Base-by-base conservation (phyloP, 768 basidiomycete species). In the Boletus rufocinnamomeus region DNA sequence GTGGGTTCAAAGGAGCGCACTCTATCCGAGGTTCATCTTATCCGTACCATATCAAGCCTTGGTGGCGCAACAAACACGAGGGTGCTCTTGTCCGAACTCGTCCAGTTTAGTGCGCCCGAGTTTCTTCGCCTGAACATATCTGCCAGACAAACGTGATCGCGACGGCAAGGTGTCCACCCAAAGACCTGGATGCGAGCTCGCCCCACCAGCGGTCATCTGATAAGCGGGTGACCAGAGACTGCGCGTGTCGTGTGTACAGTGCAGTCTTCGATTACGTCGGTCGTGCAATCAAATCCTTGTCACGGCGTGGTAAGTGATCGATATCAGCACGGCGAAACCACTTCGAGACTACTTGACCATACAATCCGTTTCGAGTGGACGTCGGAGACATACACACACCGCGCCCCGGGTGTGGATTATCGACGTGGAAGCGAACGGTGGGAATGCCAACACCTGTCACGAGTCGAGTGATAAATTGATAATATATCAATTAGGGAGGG, bases 231-330 rank as follows among this genome's bases (percentile, higher is more conserved):
- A 21, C 30, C 19, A 56, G 30, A 9, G 35, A 40, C 37, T 10
- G 23, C 30, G 8, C 51, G 13, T 44, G 19, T 28, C 21, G 28
- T 14, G 23, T 25, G 56, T 27, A 25, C 48, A 19, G 4, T 19
- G 16, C 21, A 6, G 49, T 10, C 66, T 69, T 68, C 56, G 38
- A 60, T 69, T 67, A 67, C 61, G 67, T 65, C 37, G 40, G 1
- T 32, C 19, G 13, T 35, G 11, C 50, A 51, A n/a, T 9, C 23
- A 11, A n/a, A n/a, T n/a, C 28, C 23, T 11, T 37, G 38, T 52
- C 50, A 50, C 41, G 41, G 25, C 37, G 41, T 32, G 9, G 16
- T 16, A 10, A 38, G 25, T 35, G 61, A 54, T 52, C 47, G 54
- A 50, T 54, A 57, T 53, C 56, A 56, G 16, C 16, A 47, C 47